Evolutionary conservation across 805 yeast genomes (phyloP).

Genomic region (Suhomyces vadensis): DNA sequence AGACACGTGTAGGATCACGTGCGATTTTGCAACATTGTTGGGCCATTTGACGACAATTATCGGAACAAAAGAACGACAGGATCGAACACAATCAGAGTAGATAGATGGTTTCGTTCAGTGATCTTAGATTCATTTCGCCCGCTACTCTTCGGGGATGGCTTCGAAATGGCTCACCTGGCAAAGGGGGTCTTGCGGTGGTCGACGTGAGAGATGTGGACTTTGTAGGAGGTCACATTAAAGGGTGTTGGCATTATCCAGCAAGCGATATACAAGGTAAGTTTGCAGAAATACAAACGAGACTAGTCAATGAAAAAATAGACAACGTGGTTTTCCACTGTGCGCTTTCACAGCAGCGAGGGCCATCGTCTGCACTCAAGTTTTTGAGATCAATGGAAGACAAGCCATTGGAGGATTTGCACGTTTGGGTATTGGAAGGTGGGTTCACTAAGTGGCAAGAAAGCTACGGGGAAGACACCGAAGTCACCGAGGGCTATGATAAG

Average conservation of each 20-base stretch:
- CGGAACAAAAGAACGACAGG: not conserved
- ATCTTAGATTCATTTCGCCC: conserved; percentile 49
- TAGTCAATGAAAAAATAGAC: conserved; percentile 33
- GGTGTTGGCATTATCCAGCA: conserved; percentile 59
- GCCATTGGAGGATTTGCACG: conserved; percentile 37
- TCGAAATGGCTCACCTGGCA: conserved; percentile 36
- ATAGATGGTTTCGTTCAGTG: conserved; percentile 32
- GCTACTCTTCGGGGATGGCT: conserved; percentile 49
- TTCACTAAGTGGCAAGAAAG: conserved; percentile 78
- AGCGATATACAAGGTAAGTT: conserved; percentile 40
- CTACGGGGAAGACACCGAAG: conserved; percentile 64
- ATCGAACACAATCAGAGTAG: no score
- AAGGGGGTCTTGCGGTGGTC: conserved; percentile 53
- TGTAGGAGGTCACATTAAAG: conserved; percentile 71
- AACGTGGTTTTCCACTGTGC: conserved; percentile 89
- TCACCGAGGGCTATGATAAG: conserved; percentile 53
- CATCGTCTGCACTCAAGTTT: conserved; percentile 73
- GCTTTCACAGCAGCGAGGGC: conserved; percentile 89
- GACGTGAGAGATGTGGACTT: conserved; percentile 87
- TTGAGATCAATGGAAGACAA: conserved; percentile 39
- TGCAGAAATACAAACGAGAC: conserved; percentile 37
- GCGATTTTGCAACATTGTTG: conserved; percentile 1
- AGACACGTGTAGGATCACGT: no score
- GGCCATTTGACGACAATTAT: not conserved
- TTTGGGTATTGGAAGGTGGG: conserved; percentile 82